Conservation (phyloP, 495 filamentous ascomycete genomes). For the Neurospora sp. region DNA sequence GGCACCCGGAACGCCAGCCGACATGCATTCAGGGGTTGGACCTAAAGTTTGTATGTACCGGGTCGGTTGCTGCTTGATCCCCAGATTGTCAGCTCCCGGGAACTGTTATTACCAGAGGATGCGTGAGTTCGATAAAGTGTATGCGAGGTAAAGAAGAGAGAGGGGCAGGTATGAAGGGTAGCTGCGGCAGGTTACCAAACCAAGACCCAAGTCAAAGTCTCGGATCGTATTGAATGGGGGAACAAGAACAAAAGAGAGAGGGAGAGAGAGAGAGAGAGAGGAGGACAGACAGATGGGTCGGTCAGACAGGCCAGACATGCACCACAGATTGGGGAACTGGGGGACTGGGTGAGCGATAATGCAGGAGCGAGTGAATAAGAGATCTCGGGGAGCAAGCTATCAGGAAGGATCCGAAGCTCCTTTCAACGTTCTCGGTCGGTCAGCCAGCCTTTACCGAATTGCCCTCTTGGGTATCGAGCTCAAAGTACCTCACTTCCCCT, state of each 20-base stretch:
- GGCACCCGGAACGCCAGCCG: not conserved
- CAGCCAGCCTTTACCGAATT: not conserved
- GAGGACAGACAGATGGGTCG: not conserved
- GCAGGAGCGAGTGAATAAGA: not conserved
- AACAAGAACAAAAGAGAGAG: not conserved
- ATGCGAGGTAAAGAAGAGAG: not conserved
- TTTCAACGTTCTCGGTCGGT: not conserved
- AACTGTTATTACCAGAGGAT: not conserved
- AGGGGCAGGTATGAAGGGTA: not conserved
- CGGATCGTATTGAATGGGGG: not conserved
- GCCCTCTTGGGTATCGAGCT: not conserved
- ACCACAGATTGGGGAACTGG: not conserved
- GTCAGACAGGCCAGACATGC: not conserved
- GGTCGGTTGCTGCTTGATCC: not conserved
- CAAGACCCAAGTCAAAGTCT: not conserved
- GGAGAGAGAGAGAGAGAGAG: not conserved
- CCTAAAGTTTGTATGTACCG: not conserved
- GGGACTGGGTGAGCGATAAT: not conserved
- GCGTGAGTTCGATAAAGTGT: not conserved
- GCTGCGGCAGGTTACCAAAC: not conserved
- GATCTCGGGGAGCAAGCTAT: not conserved
- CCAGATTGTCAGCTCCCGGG: not conserved
- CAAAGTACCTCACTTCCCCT: not conserved
- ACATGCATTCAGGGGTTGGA: not conserved
- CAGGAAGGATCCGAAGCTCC: not conserved